Base-by-base conservation (phyloP, 2,329 filamentous ascomycete species). In the Trichoderma atroviride region DNA sequence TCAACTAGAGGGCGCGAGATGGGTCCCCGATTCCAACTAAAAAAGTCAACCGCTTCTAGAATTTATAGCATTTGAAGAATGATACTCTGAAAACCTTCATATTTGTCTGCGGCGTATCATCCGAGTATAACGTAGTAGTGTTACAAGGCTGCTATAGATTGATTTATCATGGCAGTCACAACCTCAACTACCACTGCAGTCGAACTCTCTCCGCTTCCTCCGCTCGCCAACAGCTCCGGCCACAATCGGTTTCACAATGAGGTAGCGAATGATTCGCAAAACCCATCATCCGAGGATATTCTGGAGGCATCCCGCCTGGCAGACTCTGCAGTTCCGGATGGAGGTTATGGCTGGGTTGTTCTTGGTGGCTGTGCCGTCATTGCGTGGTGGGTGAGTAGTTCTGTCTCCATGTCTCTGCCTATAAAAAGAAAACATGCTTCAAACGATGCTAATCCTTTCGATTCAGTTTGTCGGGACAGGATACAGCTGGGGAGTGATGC, bases 401-500 rank as follows among this genome's bases (percentile, higher is more conserved):
- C n/a, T 13, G 4, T 24, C n/a, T 10, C 4, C 16, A 52, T 55
- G 5, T 67, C 29, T 3, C 2, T 24, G 29, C 19, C 13, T 29
- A 6, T 37, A 27, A 7, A 6, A 35, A 4, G 29, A n/a, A 14
- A n/a, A n/a, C 19, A 50, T 19, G 53, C n/a, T 11, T 11, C 29
- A n/a, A 56, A 7, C 16, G 37, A 5, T n/a, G 10, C 37, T 66
- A 35, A 66, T 55, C 13, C 19, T 31, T 29, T 16, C 33, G 22
- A n/a, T 27, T 14, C 57, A 69, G 68, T 83, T 85, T 60, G 83
- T 85, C n/a, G 88, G 87, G 33, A 85, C 83, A 0, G 82, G 81
- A 9, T 88, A 88, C 72, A 83, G 81, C 70, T 90, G 88, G 87
- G 88, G 88, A 6, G 82, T 91, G 0, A 79, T 89, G 16, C 88